These are phyloP conservation scores for Camellia lanceoleosa DNA, from an alignment of 148 eudicot species.

Conservation along the genomic window DNA sequence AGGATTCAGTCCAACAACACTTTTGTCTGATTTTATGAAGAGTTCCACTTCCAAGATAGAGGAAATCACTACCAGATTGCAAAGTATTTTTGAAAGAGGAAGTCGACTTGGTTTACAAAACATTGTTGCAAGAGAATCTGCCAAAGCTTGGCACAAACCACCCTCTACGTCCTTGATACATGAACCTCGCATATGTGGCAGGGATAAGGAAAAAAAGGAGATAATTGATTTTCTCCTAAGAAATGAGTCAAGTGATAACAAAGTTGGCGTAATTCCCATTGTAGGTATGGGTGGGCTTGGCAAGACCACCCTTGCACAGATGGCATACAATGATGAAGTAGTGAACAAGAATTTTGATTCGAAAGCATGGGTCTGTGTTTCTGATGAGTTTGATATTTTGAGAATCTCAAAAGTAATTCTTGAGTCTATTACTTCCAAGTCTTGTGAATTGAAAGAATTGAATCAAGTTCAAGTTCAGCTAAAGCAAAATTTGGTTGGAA, in stretches of 20 bases:
- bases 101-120: too few species aligned
- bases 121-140: neutral
- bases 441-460: neutral
- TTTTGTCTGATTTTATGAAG: too few species aligned
- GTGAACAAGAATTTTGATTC: neutral
- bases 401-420: neutral
- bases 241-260: neutral
- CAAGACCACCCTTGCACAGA: constrained; percentile 25
- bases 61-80: constrained; percentile 10
- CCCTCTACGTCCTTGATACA: neutral
- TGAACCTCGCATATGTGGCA: constrained; percentile 14
- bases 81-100: neutral
- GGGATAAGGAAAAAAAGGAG: constrained; percentile 14
- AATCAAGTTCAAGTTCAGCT: neutral
- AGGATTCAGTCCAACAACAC: neutral
- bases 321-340: constrained; percentile 13
- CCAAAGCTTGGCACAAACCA: neutral
- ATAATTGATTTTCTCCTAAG: constrained; percentile 5
- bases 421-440: neutral
- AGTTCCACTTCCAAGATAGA: too few species aligned
- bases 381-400: neutral
- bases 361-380: constrained; percentile 20
- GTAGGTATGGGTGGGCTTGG: constrained; percentile 25
- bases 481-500: too few species aligned
- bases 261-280: constrained; percentile 13